phyloP scores from a whole-genome alignment of 2,329 filamentous ascomycete genomes.

The Cercospora berteroae region DNA sequence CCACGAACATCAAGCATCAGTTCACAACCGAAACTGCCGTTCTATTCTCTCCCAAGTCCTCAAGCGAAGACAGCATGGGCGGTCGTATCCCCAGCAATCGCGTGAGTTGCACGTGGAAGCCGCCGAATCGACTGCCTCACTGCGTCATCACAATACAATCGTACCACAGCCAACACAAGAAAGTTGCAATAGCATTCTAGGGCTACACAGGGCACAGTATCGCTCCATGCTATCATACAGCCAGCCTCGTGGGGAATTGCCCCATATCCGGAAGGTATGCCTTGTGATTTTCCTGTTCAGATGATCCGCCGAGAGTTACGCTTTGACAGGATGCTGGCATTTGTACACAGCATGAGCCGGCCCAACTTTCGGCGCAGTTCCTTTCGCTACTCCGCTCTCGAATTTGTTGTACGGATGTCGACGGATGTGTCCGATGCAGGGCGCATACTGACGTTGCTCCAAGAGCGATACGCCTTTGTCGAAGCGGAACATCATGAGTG shows the following conservation, averaged over 20 bases:
- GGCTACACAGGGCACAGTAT: neutral
- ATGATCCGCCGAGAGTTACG: neutral
- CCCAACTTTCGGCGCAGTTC: neutral
- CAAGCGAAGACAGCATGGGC: neutral
- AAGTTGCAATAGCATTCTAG: neutral
- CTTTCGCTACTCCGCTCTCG: neutral
- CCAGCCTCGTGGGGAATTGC: neutral
- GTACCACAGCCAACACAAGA: neutral
- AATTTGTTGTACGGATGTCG: neutral
- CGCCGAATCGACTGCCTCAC: neutral
- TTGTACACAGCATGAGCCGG: neutral
- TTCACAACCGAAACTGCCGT: neutral
- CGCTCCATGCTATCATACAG: neutral
- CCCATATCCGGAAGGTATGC: neutral
- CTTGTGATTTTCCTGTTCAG: neutral
- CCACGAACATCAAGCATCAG: neutral
- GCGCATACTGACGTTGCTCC: neutral
- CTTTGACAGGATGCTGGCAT: neutral
- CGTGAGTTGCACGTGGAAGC: neutral
- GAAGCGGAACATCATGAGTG: neutral
- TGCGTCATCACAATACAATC: neutral
- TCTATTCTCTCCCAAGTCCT: neutral
- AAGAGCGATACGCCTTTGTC: neutral
- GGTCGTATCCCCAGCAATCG: neutral
- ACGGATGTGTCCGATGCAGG: neutral